Evolutionary conservation across 2,329 filamentous ascomycete genomes (phyloP).

Genomic region (Aspergillus costaricaensis): DNA sequence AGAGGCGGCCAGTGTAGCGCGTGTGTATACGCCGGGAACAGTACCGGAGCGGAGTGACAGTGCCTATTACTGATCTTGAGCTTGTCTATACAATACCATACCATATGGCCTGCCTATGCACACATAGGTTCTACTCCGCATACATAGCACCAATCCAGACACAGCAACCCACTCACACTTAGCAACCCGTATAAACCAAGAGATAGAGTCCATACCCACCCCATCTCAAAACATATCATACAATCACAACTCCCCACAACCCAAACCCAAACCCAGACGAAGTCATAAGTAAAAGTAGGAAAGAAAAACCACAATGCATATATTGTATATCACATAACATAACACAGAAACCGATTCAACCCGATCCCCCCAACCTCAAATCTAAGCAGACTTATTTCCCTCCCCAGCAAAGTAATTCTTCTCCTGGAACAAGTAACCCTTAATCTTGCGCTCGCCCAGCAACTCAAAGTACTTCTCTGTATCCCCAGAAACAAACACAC

Average conservation of each 20-base stretch:
- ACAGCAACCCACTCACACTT: too few relatives aligned
- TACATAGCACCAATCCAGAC: too few relatives aligned
- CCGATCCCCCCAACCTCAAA: not conserved
- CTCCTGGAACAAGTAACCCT: conserved; percentile 65
- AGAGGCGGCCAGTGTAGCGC: conserved; percentile 23
- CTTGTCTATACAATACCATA: too few relatives aligned
- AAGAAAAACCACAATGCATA: conserved; percentile 5
- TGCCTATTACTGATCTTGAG: conserved; percentile 33
- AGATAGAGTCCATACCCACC: not conserved
- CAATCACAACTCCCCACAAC: not conserved
- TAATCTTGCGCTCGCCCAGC: conserved; percentile 63
- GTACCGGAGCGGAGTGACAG: conserved; percentile 40
- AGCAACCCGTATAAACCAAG: too few relatives aligned
- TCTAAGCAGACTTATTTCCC: conserved; percentile 30
- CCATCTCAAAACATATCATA: not conserved
- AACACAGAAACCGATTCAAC: not conserved
- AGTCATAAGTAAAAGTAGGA: not conserved
- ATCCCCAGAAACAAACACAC: not conserved
- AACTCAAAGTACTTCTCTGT: conserved; percentile 67
- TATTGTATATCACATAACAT: conserved; percentile 1
- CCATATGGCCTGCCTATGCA: too few relatives aligned
- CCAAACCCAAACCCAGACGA: not conserved
- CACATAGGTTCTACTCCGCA: too few relatives aligned
- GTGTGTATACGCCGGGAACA: conserved; percentile 30
- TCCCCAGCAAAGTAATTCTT: conserved; percentile 57